phyloP scores from a whole-genome alignment of 2,329 filamentous ascomycete genomes.

The Verticillium albo-atrum region DNA sequence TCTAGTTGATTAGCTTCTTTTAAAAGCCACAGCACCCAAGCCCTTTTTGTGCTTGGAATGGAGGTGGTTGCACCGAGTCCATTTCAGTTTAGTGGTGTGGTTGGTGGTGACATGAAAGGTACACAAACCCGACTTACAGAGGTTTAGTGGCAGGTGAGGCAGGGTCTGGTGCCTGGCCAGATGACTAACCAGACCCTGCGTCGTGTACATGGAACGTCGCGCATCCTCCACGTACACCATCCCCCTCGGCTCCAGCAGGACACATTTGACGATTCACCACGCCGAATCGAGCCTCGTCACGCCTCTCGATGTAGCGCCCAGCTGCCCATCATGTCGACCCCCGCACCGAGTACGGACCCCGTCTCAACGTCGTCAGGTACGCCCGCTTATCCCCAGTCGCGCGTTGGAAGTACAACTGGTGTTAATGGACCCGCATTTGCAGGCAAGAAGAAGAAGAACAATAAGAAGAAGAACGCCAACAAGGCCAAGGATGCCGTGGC shows the following conservation, averaged over 20 bases:
- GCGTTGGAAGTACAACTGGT: neutral
- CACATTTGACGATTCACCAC: neutral
- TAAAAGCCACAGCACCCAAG: too few species aligned
- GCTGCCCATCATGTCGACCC: constrained; percentile 20
- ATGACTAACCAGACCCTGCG: neutral
- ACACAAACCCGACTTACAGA: too few species aligned
- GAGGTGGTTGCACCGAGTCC: too few species aligned
- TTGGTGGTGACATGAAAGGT: too few species aligned
- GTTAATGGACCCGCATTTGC: constrained; percentile 11
- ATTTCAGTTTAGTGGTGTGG: too few species aligned
- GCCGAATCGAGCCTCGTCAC: neutral
- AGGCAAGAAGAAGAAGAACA: constrained; percentile 55
- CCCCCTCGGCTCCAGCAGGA: neutral
- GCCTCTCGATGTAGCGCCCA: neutral
- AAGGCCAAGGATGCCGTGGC: constrained; percentile 38
- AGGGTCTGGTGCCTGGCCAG: neutral
- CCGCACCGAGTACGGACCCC: constrained; percentile 17
- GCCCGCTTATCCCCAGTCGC: neutral
- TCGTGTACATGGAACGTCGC: neutral
- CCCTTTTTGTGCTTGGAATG: too few species aligned
- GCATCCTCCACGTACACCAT: neutral
- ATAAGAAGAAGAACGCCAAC: constrained; percentile 53
- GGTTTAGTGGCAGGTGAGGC: too few species aligned
- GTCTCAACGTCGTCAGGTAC: constrained; percentile 22
- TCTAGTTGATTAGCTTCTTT: too few species aligned